Base-by-base conservation (phyloP, 2,329 filamentous ascomycete species). In the Trichophyton equinum region DNA sequence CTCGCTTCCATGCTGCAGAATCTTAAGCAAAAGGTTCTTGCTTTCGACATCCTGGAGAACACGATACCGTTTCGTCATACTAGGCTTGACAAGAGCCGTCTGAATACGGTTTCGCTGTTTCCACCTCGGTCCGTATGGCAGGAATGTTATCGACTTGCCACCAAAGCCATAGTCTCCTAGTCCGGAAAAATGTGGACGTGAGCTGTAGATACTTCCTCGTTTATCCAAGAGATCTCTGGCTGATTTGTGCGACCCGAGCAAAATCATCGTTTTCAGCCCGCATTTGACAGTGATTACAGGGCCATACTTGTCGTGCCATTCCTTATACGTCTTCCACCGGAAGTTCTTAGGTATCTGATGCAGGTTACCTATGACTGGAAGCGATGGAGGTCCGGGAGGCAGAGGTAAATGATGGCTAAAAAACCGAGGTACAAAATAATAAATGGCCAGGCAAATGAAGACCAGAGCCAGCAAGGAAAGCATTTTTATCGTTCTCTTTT, bases 171-270 rank as follows among this genome's bases (percentile, higher is more conserved):
- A 47, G 44, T 47, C 40, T 44, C 40, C 20, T 20, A 47, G 11
- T 1, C n/a, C 44, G 20, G 7, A 7, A 25, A 3, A 47, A 11
- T 47, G n/a, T 11, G 46, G 46, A 2, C 75, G 66, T 1, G 74
- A 73, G n/a, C 74, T 74, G 62, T 77, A 77, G 36, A 73, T 70
- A 42, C 59, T 64, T 0, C 72, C 70, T 49, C 71, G 70, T 61
- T 72, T 73, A 27, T 75, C 75, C 20, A 74, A 68, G 9, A 77
- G 66, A 36, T 75, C 73, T 49, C 69, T 68, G 5, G 72, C 71
- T 8, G 70, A 67, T 13, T 69, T 64, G 0, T 68, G 68, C 25
- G 67, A 70, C 18, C 71, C 69, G 1, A 76, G 66, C 5, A 75
- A 64, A 6, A 76, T 71, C 11, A 74, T 61, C 33, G 71, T 71